Evolutionary conservation across 2,329 filamentous ascomycete genomes (phyloP).

Genomic region (Pseudogymnoascus sp.): DNA sequence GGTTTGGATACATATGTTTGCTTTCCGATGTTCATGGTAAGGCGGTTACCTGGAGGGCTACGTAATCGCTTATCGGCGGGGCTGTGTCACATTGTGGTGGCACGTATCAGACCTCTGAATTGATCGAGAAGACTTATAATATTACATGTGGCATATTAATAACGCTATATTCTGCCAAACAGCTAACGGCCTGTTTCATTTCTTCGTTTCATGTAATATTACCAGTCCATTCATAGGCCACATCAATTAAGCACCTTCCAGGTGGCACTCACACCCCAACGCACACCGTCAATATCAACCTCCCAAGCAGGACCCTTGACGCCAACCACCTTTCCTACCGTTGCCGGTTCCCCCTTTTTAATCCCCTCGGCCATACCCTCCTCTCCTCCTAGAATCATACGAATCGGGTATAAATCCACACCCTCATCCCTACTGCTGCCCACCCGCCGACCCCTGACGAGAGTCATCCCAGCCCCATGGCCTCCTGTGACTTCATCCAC

Average conservation of each 20-base stretch:
- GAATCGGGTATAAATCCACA: constrained; percentile 13
- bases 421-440: constrained; percentile 16
- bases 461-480: constrained; percentile 20
- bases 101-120: background rate
- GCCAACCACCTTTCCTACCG: constrained; percentile 22
- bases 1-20: constrained; percentile 7
- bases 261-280: constrained; percentile 29
- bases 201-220: background rate
- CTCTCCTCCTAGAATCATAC: constrained; percentile 27
- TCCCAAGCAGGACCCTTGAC: constrained; percentile 30
- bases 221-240: background rate
- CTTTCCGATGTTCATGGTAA: background rate
- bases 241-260: constrained; percentile 24
- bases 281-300: constrained; percentile 23
- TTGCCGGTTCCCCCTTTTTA: constrained; percentile 22
- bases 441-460: constrained; percentile 23
- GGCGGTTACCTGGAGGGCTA: background rate
- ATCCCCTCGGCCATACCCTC: constrained; percentile 16
- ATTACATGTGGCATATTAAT: background rate
- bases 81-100: background rate
- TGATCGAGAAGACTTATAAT: background rate
- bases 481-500: constrained; percentile 24
- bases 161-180: background rate
- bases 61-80: constrained; percentile 8
- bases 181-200: background rate